Percentiles rank a stretch among this genome's conserved stretches.
Conservation (phyloP, 2,329 filamentous ascomycete species). For the Dendrostoma leiphaemia region DNA sequence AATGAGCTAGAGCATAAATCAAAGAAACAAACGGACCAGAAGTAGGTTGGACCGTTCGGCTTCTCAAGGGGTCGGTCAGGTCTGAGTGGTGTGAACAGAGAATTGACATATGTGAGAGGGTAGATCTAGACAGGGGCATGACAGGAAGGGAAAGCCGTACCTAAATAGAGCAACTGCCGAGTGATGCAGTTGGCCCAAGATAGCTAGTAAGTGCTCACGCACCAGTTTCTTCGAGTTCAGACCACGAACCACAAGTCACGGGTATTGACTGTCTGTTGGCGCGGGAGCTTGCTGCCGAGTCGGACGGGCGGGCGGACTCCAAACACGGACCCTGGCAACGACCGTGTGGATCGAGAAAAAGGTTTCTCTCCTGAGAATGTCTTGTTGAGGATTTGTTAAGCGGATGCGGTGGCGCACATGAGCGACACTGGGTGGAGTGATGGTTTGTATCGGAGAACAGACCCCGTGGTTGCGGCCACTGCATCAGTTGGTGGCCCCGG, state of each 20-base stretch:
- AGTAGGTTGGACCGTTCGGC: conserved; percentile 3
- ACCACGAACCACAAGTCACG: conserved; percentile 5
- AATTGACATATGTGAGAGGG: conserved; percentile 30
- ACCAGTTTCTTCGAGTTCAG: conserved; percentile 14
- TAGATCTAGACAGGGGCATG: conserved; percentile 21
- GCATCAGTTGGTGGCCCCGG: conserved; percentile 2
- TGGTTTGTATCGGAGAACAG: conserved; percentile 7
- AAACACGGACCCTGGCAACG: conserved; percentile 10
- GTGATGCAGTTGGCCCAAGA: conserved; percentile 8
- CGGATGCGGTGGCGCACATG: conserved; percentile 5
- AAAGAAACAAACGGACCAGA: conserved; percentile 4
- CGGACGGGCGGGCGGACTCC: conserved; percentile 15
- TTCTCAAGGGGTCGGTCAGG: conserved; percentile 1
- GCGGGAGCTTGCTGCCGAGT: conserved; percentile 21
- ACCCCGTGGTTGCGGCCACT: conserved; percentile 5
- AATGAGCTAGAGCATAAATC: neutral
- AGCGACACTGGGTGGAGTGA: conserved; percentile 8
- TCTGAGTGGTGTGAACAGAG: conserved; percentile 18
- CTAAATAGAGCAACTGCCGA: conserved; percentile 17
- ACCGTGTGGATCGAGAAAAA: neutral
- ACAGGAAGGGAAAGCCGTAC: conserved; percentile 9
- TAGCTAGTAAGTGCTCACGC: conserved; percentile 9
- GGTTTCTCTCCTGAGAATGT: neutral
- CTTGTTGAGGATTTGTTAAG: conserved; percentile 7
- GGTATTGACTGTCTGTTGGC: conserved; percentile 16